Percentiles rank a stretch among this genome's conserved stretches.
phyloP scores from a whole-genome alignment of 2,329 filamentous ascomycete species.

The Zymoseptoria pseudotritici region DNA sequence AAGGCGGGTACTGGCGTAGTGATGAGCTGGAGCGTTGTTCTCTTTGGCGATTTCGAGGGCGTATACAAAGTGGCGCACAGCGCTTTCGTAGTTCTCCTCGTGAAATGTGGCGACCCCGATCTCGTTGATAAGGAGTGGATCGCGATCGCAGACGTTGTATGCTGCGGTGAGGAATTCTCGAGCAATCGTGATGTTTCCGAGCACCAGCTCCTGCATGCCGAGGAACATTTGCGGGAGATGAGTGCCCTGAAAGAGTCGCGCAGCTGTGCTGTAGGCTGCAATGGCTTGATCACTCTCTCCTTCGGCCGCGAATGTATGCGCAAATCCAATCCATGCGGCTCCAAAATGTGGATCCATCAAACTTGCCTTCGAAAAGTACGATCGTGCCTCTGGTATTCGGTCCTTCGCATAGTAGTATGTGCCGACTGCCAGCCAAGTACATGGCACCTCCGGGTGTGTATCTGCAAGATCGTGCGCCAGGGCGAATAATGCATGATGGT shows the following conservation, averaged over 20 bases:
- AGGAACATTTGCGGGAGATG: conserved; percentile 93
- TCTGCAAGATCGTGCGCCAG: conserved; percentile 90
- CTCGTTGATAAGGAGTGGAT: conserved; percentile 89
- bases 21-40: conserved; percentile 64
- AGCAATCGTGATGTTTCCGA: conserved; percentile 90
- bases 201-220: conserved; percentile 94
- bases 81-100: conserved; percentile 68
- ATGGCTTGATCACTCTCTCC: conserved; percentile 98
- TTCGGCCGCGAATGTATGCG: conserved; percentile 94
- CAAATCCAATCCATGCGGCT: conserved; percentile 97
- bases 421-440: conserved; percentile 88
- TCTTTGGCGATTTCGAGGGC: conserved; percentile 72
- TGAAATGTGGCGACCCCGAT: conserved; percentile 95
- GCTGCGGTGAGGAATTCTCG: conserved; percentile 92
- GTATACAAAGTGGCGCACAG: conserved; percentile 67
- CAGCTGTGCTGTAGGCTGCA: conserved; percentile 92
- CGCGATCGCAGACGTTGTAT: conserved; percentile 71
- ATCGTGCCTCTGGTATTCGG: conserved; percentile 84
- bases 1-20: conserved; percentile 75
- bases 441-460: conserved; percentile 81
- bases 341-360: conserved; percentile 98
- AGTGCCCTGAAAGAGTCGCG: conserved; percentile 89
- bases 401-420: conserved; percentile 88
- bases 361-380: conserved; percentile 95
- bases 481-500: conserved; percentile 83